Evolutionary conservation across 345 rosid species (phyloP), one percentile per base, ranked within the genome.

Genomic region (Toxicodendron radicans): DNA sequence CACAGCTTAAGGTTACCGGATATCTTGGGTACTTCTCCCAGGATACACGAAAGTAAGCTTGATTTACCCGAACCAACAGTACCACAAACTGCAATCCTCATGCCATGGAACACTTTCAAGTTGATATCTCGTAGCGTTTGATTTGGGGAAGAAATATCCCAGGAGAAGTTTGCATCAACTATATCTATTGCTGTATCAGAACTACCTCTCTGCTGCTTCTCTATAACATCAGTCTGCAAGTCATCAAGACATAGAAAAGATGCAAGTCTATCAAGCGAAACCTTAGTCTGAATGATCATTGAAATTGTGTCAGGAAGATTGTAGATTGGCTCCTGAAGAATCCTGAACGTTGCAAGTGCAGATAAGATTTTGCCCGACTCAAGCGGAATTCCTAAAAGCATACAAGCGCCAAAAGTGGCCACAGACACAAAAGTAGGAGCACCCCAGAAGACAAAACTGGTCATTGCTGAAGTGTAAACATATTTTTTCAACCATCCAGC

Each of bases 41-140:
- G 78, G 69, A 92, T 82, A 70, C 87, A 86, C 33, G 95, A 87
- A 53, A 92, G 89, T 43, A 92, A 79, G 78, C 90, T 92, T 2
- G 97, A 92, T 76, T 92, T 92, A 13, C 95, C 93, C 0, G 97
- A 87, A 58, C 97, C 95, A 73, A 90, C 93, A 32, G 88, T 83
- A 18, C 95, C 95, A 46, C 94, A 92, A 66, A 92, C 88, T 51
- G 96, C 96, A 71, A 92, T 88, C 68, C 80, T 87, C 94, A 84
- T 91, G 21, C 94, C 91, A 54, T 68, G 80, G 43, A 23, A 57
- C 56, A 85, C 89, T 70, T 83, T 81, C 60, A 92, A 45, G 20
- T 79, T 84, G 63, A 89, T 75, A 76, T 85, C 88, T 76, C 82
- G 87, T 68, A 92, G 67, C 12, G 89, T 87, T 45, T 86, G 86